Conservation (phyloP, 495 filamentous ascomycete genomes). For the Polyplosphaeria fusca region DNA sequence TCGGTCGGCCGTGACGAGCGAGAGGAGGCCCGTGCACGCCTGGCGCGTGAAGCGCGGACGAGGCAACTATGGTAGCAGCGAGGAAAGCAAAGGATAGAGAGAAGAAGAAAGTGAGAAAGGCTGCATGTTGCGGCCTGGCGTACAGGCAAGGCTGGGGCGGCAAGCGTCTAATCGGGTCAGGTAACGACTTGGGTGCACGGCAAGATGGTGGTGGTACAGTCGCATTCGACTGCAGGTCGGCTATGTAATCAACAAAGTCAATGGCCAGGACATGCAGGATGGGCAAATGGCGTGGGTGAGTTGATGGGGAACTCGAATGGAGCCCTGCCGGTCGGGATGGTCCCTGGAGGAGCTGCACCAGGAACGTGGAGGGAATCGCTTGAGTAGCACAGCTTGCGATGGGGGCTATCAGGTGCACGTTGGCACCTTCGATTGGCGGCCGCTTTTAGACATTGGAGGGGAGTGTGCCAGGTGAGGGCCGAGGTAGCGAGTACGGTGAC, state of each 20-base stretch:
- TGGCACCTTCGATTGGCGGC: too few species aligned
- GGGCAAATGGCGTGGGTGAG: too few species aligned
- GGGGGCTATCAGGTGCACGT: too few species aligned
- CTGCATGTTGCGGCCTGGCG: slow-evolving; percentile 12
- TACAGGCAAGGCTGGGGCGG: not conserved
- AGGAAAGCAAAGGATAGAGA: not conserved
- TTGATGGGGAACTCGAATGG: too few species aligned
- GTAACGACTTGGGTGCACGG: not conserved
- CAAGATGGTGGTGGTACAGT: not conserved
- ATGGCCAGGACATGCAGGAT: not conserved
- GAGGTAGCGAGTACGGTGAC: too few species aligned
- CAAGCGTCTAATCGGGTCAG: not conserved
- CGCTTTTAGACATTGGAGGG: too few species aligned
- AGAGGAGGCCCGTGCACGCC: not conserved
- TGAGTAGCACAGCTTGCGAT: too few species aligned
- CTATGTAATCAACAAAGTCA: not conserved
- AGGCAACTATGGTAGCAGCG: not conserved
- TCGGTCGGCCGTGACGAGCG: not conserved
- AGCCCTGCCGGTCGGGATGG: too few species aligned
- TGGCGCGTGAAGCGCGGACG: not conserved
- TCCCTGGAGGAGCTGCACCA: too few species aligned
- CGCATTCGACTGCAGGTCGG: not conserved
- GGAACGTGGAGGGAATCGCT: too few species aligned
- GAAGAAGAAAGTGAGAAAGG: not conserved
- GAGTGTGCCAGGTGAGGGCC: too few species aligned